phyloP scores from a whole-genome alignment of 192 early-diverging fungal species.

The Glomus cerebriforme region DNA sequence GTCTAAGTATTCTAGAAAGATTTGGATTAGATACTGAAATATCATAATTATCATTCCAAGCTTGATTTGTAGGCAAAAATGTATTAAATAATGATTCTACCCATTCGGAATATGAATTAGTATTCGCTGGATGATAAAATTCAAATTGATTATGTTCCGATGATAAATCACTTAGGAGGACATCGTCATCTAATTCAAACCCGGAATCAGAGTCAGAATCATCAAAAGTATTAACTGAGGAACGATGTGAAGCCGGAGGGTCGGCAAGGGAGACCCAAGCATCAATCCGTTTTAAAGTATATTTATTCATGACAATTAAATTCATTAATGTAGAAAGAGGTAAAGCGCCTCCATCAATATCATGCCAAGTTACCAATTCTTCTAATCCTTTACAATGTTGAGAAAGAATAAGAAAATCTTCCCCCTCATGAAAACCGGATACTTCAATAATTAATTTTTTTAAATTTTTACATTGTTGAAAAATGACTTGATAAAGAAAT shows the following conservation, averaged over 20 bases:
- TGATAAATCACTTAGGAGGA: background rate
- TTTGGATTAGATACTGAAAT: background rate
- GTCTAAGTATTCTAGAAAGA: constrained; percentile 10
- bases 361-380: background rate
- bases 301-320: constrained; percentile 3
- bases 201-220: background rate
- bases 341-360: constrained; percentile 13
- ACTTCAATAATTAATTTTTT: constrained; percentile 7
- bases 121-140: constrained; percentile 16
- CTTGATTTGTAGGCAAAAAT: constrained; percentile 1
- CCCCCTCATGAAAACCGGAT: constrained; percentile 20
- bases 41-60: constrained; percentile 24
- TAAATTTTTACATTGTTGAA: constrained; percentile 16
- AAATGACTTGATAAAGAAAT: constrained; percentile 1
- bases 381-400: constrained; percentile 2
- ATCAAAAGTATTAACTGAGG: background rate
- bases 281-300: constrained; percentile 1
- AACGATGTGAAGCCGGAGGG: background rate
- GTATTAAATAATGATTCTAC: constrained; percentile 11
- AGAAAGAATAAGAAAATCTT: constrained; percentile 15
- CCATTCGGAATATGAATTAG: constrained; percentile 22
- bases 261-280: constrained; percentile 19
- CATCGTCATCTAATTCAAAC: background rate
- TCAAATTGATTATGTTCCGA: background rate
- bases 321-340: constrained; percentile 26